These are phyloP conservation scores for Vanrija sp. DNA, from an alignment of 1,284 basidiomycete genomes.

Conservation along the genomic window DNA sequence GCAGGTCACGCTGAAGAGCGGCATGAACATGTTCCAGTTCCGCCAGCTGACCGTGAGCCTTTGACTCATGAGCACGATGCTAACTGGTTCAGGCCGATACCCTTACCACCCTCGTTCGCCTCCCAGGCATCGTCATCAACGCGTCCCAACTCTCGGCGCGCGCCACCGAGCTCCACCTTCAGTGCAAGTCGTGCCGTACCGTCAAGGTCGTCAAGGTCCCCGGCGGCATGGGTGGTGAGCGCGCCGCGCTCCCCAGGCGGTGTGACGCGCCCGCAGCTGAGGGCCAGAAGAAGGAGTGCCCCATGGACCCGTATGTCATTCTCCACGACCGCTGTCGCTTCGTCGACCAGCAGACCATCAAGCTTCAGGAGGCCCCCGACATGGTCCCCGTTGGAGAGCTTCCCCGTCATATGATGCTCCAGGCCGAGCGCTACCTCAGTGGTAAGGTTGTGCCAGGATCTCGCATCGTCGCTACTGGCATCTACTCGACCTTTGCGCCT, in stretches of 20 bases:
- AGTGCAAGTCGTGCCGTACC: conserved; percentile 85
- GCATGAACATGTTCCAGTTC: conserved; percentile 88
- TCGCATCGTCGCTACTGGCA: conserved; percentile 88
- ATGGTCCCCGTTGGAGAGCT: conserved; percentile 99
- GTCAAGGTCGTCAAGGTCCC: conserved; percentile 76
- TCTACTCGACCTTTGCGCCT: conserved; percentile 89
- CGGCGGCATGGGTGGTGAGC: conserved; percentile 79
- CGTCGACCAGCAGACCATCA: conserved; percentile 93
- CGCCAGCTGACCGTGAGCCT: conserved; percentile 76
- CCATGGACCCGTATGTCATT: conserved; percentile 93
- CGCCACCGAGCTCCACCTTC: conserved; percentile 85
- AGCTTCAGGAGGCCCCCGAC: conserved; percentile 97
- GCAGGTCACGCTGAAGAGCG: conserved; percentile 83
- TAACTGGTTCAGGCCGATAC: conserved; percentile 63
- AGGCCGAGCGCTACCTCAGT: conserved; percentile 82
- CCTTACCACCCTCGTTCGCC: conserved; percentile 91
- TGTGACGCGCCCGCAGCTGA: conserved; percentile 74
- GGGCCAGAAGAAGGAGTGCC: conserved; percentile 85
- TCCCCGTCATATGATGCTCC: conserved; percentile 91
- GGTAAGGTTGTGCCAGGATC: conserved; percentile 92
- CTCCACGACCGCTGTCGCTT: conserved; percentile 92
- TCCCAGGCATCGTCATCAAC: conserved; percentile 98
- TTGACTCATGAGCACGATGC: neutral
- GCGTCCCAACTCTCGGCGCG: conserved; percentile 90
- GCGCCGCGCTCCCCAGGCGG: conserved; percentile 72